A percentile compares a stretch with the other conserved stretches of the same genome.
phyloP scores from a whole-genome alignment of 352 stramenopile genomes.

The Thalassiosira mediterranea region DNA sequence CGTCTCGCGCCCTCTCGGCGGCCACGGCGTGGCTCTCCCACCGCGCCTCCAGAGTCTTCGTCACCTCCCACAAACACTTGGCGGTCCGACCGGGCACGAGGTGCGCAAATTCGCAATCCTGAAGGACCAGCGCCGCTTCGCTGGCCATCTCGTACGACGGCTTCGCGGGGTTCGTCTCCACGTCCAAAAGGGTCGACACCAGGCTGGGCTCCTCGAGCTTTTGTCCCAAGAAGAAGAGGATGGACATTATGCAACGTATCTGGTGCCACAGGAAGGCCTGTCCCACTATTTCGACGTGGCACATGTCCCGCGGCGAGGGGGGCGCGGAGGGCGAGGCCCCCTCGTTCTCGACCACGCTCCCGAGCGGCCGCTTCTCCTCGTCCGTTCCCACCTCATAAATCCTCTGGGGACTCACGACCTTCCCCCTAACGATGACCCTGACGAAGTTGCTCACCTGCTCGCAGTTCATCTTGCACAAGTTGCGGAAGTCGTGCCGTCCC shows the following conservation, averaged over 20 bases:
- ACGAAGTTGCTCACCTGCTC: slow-evolving; percentile 95
- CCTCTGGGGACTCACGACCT: slow-evolving; percentile 49
- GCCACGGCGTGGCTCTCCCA: slow-evolving; percentile 90
- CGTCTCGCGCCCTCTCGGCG: slow-evolving; percentile 79
- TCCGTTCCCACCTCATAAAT: slow-evolving; percentile 19
- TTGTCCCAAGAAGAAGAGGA: slow-evolving; percentile 95
- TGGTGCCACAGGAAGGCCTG: slow-evolving; percentile 99
- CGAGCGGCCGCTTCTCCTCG: background rate
- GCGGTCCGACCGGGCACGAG: slow-evolving; percentile 67
- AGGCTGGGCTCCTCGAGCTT: slow-evolving; percentile 90
- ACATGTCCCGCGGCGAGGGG: slow-evolving; percentile 48
- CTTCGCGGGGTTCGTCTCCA: slow-evolving; percentile 88
- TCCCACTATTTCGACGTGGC: slow-evolving; percentile 84
- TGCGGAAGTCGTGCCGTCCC: slow-evolving; percentile 97
- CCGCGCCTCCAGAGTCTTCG: slow-evolving; percentile 85
- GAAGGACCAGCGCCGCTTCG: slow-evolving; percentile 95
- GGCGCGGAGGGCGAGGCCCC: background rate
- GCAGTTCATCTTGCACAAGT: slow-evolving; percentile 99
- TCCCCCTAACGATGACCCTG: slow-evolving; percentile 87
- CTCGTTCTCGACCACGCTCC: background rate
- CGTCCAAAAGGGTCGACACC: slow-evolving; percentile 91
- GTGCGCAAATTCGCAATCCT: slow-evolving; percentile 94
- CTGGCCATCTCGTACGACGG: slow-evolving; percentile 93
- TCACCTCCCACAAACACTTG: slow-evolving; percentile 66
- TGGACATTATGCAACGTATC: slow-evolving; percentile 96